Conservation (phyloP, 192 early-diverging fungal genomes). For the Lunasporangiospora selenospora region DNA sequence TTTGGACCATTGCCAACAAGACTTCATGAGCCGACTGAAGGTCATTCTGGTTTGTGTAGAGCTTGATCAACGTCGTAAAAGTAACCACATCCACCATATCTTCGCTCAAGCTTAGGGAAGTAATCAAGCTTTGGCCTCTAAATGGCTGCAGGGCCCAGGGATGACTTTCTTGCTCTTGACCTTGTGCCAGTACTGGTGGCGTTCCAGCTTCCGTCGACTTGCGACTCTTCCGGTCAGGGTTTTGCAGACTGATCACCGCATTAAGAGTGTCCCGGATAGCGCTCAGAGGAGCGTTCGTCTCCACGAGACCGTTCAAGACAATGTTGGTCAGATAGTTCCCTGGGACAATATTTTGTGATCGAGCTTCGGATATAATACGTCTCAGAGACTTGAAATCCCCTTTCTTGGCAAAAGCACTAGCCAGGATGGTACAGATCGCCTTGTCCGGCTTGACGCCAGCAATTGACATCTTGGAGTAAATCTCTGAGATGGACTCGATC, state of each 20-base stretch:
- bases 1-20: constrained; percentile 23
- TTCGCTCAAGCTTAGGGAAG: no score
- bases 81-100: constrained; percentile 33
- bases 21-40: constrained; percentile 18
- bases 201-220: background rate
- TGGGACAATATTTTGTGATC: constrained; percentile 10
- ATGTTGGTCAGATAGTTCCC: constrained; percentile 24
- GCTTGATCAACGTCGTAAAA: constrained; percentile 35
- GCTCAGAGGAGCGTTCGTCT: constrained; percentile 7
- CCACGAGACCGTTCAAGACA: constrained; percentile 25
- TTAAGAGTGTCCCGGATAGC: constrained; percentile 25
- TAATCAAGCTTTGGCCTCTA: no score
- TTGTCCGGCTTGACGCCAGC: constrained; percentile 21
- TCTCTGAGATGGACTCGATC: constrained; percentile 35
- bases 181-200: no score
- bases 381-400: constrained; percentile 32
- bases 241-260: no score
- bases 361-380: constrained; percentile 29
- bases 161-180: no score
- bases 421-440: constrained; percentile 25
- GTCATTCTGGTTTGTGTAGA: constrained; percentile 26
- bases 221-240: constrained; percentile 12
- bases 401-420: constrained; percentile 30
- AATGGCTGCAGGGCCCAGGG: no score
- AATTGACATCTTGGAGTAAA: constrained; percentile 33